Evolutionary conservation across 2,329 filamentous ascomycete species (phyloP).

Genomic region (Aspergillus tubingensis): DNA sequence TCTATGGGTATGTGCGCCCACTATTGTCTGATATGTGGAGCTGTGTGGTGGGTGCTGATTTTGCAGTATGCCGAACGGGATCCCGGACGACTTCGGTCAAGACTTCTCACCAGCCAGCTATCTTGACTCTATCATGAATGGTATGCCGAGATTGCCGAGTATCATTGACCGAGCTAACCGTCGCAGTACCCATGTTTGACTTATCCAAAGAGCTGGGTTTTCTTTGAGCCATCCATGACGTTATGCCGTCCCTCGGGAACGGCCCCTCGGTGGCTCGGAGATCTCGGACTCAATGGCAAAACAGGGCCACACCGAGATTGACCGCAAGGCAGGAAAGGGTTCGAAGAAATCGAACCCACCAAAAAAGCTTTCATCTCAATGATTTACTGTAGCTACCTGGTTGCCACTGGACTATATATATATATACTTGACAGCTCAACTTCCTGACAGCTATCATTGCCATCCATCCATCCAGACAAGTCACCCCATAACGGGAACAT

Average conservation of each 20-base stretch:
- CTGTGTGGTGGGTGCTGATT: slow-evolving; percentile 1
- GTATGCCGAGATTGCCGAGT: slow-evolving; percentile 11
- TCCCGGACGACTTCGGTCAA: slow-evolving; percentile 18
- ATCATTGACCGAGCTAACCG: neutral
- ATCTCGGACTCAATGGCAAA: neutral
- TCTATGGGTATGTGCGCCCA: neutral
- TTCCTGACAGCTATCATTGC: neutral
- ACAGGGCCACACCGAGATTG: neutral
- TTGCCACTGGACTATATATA: neutral
- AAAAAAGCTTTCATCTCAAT: neutral
- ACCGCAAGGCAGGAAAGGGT: neutral
- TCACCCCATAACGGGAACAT: neutral
- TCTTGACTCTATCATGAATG: slow-evolving; percentile 35
- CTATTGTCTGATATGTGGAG: neutral
- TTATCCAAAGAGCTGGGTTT: slow-evolving; percentile 20
- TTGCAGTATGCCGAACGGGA: slow-evolving; percentile 17
- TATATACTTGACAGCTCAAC: neutral
- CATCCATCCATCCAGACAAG: neutral
- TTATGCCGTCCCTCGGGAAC: neutral
- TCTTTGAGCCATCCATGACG: neutral
- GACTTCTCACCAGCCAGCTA: slow-evolving; percentile 29
- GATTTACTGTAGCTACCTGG: no score
- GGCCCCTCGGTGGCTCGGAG: slow-evolving; percentile 11
- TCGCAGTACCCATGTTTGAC: slow-evolving; percentile 27
- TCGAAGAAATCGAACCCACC: neutral